Evolutionary conservation across 2,329 filamentous ascomycete species (phyloP).

Genomic region (Didymellaceae sp.): DNA sequence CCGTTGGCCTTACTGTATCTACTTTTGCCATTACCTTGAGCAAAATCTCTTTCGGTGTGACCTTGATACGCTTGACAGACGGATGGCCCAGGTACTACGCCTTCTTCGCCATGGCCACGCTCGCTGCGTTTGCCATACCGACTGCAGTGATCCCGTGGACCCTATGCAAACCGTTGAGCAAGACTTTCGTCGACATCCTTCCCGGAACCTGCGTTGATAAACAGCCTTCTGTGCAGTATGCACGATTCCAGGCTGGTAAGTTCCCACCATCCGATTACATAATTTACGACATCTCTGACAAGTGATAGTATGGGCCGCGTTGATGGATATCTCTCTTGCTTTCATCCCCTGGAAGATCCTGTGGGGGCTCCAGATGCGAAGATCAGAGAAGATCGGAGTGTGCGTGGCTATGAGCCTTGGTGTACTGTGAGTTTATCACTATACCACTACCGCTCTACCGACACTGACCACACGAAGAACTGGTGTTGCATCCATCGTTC

Average conservation of each 20-base stretch:
- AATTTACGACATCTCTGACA: neutral
- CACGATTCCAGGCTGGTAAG: conserved; percentile 20
- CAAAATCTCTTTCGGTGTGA: conserved; percentile 25
- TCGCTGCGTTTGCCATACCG: conserved; percentile 17
- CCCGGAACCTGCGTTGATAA: conserved; percentile 20
- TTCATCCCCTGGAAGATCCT: conserved; percentile 21
- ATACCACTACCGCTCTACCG: neutral
- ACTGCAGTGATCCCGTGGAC: conserved; percentile 16
- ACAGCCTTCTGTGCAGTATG: conserved; percentile 16
- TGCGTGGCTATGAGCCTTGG: conserved; percentile 22
- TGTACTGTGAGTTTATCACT: conserved; percentile 6
- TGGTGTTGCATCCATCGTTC: conserved; percentile 14
- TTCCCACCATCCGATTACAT: neutral
- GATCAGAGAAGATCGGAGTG: conserved; percentile 19
- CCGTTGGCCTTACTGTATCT: conserved; percentile 16
- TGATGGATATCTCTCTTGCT: conserved; percentile 20
- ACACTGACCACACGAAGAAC: conserved; percentile 11
- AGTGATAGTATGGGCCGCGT: conserved; percentile 19
- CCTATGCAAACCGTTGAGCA: conserved; percentile 18
- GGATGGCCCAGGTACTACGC: conserved; percentile 15
- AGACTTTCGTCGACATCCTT: conserved; percentile 20
- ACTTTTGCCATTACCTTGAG: conserved; percentile 20
- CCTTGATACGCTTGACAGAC: conserved; percentile 20
- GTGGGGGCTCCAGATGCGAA: conserved; percentile 18
- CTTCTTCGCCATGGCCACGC: conserved; percentile 18